phyloP scores from a whole-genome alignment of 768 basidiomycete genomes.

The Royoungia palumana region DNA sequence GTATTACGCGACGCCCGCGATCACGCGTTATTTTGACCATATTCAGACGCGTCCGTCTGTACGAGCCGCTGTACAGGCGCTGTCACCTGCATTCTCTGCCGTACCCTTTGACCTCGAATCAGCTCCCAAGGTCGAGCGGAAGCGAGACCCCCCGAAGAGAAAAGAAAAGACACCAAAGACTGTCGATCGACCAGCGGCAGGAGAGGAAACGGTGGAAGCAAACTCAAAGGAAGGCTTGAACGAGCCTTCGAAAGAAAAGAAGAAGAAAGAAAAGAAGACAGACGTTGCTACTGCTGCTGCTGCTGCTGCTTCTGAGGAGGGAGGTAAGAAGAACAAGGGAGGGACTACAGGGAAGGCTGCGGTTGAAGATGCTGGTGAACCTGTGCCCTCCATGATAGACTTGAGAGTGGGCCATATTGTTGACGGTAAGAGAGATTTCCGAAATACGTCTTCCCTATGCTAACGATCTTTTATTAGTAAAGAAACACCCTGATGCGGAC shows the following conservation, averaged over 20 bases:
- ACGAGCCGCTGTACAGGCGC: conserved; percentile 49
- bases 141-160: conserved; percentile 71
- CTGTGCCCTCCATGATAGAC: conserved; percentile 95
- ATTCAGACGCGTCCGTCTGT: conserved; percentile 74
- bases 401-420: conserved; percentile 91
- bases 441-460: background rate
- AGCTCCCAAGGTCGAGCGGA: conserved; percentile 73
- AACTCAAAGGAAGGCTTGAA: conserved; percentile 40
- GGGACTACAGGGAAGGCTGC: conserved; percentile 33
- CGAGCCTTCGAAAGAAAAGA: conserved; percentile 24
- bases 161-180: conserved; percentile 56
- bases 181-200: conserved; percentile 26
- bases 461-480: conserved; percentile 50
- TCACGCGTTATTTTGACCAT: conserved; percentile 95
- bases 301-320: conserved; percentile 20
- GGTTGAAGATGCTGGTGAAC: conserved; percentile 69
- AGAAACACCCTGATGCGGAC: conserved; percentile 96
- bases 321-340: conserved; percentile 41
- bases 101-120: conserved; percentile 71
- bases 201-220: conserved; percentile 26
- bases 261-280: conserved; percentile 52
- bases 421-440: conserved; percentile 62
- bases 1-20: conserved; percentile 74
- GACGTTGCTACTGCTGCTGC: conserved; percentile 39
- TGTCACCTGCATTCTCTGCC: conserved; percentile 50